Conservation (phyloP, 306 rosid genomes). For the Lathyrus sativus region DNA sequence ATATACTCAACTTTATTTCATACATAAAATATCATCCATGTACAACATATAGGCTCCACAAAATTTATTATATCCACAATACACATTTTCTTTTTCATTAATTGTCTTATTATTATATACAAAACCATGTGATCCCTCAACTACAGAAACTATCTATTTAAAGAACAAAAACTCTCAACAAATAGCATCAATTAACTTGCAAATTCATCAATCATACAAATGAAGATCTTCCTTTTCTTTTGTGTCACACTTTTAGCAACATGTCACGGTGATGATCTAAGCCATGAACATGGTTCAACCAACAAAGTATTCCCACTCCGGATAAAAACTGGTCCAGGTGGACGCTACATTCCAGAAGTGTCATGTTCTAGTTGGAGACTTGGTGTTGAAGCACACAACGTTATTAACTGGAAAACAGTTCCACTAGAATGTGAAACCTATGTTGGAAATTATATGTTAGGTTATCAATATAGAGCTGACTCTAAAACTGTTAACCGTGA, state of each 20-base stretch:
- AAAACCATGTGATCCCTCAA: background rate
- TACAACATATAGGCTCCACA: too few species aligned
- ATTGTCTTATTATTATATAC: too few species aligned
- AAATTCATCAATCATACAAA: background rate
- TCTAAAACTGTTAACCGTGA: slow-evolving; percentile 39
- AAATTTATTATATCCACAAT: too few species aligned
- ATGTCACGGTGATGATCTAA: background rate
- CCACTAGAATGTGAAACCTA: slow-evolving; percentile 49
- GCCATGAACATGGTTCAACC: slow-evolving; percentile 9
- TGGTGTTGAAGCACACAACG: slow-evolving; percentile 59
- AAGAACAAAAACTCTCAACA: background rate
- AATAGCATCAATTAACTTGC: background rate
- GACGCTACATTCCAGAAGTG: slow-evolving; percentile 10
- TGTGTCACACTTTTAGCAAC: slow-evolving; percentile 10
- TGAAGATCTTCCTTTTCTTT: background rate
- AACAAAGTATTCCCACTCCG: slow-evolving; percentile 47
- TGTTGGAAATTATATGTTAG: slow-evolving; percentile 54
- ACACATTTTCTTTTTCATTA: too few species aligned
- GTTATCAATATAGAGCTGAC: slow-evolving; percentile 51
- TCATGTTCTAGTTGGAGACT: slow-evolving; percentile 66
- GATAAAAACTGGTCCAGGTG: slow-evolving; percentile 30
- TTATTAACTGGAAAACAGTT: slow-evolving; percentile 40
- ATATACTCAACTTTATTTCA: too few species aligned
- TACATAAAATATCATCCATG: too few species aligned
- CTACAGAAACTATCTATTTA: background rate